A percentile compares a stretch with the other conserved stretches of the same genome.
phyloP scores from a whole-genome alignment of 345 rosid species.

The Diplotaxis tenuifolia region DNA sequence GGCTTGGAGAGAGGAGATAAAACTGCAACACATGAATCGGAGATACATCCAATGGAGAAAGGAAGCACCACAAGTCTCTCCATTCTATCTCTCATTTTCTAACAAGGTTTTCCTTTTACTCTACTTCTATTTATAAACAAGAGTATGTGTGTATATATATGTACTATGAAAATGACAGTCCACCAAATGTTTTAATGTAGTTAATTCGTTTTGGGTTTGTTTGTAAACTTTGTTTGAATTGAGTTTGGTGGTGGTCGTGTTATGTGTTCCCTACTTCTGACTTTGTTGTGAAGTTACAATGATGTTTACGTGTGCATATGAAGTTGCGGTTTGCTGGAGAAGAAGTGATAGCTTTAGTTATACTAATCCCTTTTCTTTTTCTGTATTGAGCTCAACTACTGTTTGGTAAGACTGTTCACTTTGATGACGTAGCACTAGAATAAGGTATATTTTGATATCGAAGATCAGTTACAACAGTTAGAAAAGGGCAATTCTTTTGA shows the following conservation, averaged over 20 bases:
- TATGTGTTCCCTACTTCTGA: conserved; percentile 21
- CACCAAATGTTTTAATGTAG: conserved; percentile 32
- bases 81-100: conserved; percentile 70
- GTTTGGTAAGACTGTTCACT: conserved; percentile 34
- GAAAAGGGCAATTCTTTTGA: too few relatives aligned
- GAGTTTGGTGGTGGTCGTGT: conserved; percentile 37
- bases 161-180: conserved; percentile 12
- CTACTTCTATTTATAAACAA: conserved; percentile 17
- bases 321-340: conserved; percentile 27
- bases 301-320: conserved; percentile 37
- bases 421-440: conserved; percentile 31
- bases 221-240: conserved; percentile 28
- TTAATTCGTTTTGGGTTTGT: neutral
- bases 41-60: conserved; percentile 70
- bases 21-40: conserved; percentile 68
- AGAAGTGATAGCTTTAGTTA: conserved; percentile 27
- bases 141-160: conserved; percentile 1
- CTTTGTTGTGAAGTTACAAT: conserved; percentile 41
- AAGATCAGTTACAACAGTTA: too few relatives aligned
- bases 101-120: conserved; percentile 31
- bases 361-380: neutral
- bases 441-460: too few relatives aligned
- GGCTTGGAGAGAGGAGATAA: conserved; percentile 34
- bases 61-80: conserved; percentile 81
- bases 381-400: conserved; percentile 28